Percentiles rank a stretch among this genome's conserved stretches.
phyloP scores from a whole-genome alignment of 2,329 filamentous ascomycete genomes.

The Juglanconis oblonga region DNA sequence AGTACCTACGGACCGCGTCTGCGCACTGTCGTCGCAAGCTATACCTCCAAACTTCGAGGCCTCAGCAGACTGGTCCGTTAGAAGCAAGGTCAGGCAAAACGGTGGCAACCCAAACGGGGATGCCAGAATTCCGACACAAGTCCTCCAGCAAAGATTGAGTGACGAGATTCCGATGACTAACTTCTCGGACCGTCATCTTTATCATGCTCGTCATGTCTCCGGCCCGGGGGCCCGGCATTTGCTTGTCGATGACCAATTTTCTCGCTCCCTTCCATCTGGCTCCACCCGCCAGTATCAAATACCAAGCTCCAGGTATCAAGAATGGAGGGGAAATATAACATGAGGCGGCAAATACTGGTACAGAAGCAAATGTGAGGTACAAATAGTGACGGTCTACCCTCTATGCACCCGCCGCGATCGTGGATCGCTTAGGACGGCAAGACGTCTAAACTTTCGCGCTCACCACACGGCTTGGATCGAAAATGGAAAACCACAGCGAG shows the following conservation, averaged over 20 bases:
- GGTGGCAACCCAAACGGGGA: not conserved
- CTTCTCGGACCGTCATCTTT: not conserved
- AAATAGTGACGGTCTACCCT: too few relatives aligned
- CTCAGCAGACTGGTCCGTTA: not conserved
- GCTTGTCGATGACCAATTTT: not conserved
- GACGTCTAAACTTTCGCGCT: too few relatives aligned
- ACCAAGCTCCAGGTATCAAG: not conserved
- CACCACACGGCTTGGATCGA: too few relatives aligned
- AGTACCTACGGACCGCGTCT: constrained; percentile 3
- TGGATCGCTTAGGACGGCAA: too few relatives aligned
- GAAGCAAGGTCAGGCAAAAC: not conserved
- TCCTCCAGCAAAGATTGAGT: not conserved
- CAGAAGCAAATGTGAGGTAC: too few relatives aligned
- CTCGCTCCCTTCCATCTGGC: not conserved
- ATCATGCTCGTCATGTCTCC: not conserved
- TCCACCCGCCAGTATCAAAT: not conserved
- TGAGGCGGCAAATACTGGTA: too few relatives aligned
- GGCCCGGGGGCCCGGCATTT: too few relatives aligned
- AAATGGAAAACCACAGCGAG: too few relatives aligned
- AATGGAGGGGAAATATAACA: too few relatives aligned
- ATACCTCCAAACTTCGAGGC: not conserved
- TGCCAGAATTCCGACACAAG: not conserved
- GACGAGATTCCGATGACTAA: not conserved
- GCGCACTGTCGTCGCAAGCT: not conserved
- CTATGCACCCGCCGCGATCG: too few relatives aligned